Base-by-base conservation (phyloP, 768 basidiomycete species). In the Lentinula detonsa region DNA sequence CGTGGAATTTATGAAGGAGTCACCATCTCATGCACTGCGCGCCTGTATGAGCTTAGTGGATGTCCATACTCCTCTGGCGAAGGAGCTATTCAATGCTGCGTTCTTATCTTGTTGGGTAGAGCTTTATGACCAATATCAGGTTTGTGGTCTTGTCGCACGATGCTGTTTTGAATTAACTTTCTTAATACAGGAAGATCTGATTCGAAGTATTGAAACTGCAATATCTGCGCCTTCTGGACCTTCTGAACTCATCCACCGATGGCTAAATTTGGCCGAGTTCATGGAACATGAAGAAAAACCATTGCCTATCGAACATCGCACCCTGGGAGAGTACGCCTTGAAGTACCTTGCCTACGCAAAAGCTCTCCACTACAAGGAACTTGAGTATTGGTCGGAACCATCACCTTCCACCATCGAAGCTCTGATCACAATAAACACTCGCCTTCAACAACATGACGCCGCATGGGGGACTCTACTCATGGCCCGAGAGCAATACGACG, bases 221-320 rank as follows among this genome's bases (percentile, higher is more conserved):
- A 88, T 98, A 63, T 87, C 84, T 0, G 90, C 93, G 3, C 76
- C 81, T 15, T 82, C 76, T 8, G 86, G 92, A 4, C 93, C 95
- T 2, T 81, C 92, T 1, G 96, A 98, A 51, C 80, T 98, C 33
- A 90, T 96, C 18, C 93, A 97, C 70, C 84, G 92, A 28, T 76
- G 98, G 15, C 82, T 99, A 59, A 95, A 95, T 72, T 82, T 98
- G 28, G 95, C 95, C 4, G 97, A 99, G 71, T 98, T 98, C 72
- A 96, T 98, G 92, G 97, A 98, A 72, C 96, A 98, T 66, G 95
- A 98, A 73, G 97, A 98, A 69, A 96, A 96, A 69, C 84, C 91
- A 0, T 79, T 98, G 1, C 94, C 94, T 1, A 97, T 98, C 62
- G 94, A 97, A 66, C 88, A 95, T 66, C 85, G 92, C 56, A 93